Evolutionary conservation across 2,329 filamentous ascomycete genomes (phyloP), one percentile per base, ranked within the genome.

Genomic region (Aspergillus thermomutatus): DNA sequence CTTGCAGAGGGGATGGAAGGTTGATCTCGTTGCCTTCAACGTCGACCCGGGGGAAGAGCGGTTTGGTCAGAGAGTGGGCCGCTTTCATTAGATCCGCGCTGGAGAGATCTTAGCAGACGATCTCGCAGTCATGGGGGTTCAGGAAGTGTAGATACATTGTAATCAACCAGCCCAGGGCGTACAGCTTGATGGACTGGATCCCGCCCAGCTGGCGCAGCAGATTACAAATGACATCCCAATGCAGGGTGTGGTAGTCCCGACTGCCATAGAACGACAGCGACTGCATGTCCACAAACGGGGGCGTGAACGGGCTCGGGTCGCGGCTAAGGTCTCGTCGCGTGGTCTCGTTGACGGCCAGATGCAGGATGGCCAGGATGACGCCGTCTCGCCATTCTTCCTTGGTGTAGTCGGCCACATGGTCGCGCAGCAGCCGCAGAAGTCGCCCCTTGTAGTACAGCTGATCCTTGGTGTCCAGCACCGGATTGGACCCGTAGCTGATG

Each of bases 241-340:
- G 57, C 6, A 31, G 34, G 3, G 40, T 14, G 49, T 59, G 49
- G 34, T 59, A 59, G 3, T 57, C 54, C 6, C 54, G 49, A 3
- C 54, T 52, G 17, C 57, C 54, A 37, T 57, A 57, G 40, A 59
- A 57, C 21, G 43, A 45, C 4, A 57, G n/a, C 1, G 26, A 45
- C 8, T 57, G 54, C 17, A 59, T 43, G 9, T 23, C 21, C 11
- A 26, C 23, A 25, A 57, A 57, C 8, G 49, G 49, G 6, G 57
- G 49, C 10, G 43, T 28, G 40, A 59, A 57, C 4, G 57, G 54
- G 23, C 45, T 57, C 5, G 57, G 41, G n/a, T 59, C 57, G 5
- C 52, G 48, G 3, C n/a, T 9, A n/a, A 59, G 43, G 4, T 19
- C 28, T 4, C 25, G 40, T 37, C 31, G 41, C 6, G 46, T 27